Base-by-base conservation (phyloP, 805 yeast species). In the Tetrapisispora taiwanensis region DNA sequence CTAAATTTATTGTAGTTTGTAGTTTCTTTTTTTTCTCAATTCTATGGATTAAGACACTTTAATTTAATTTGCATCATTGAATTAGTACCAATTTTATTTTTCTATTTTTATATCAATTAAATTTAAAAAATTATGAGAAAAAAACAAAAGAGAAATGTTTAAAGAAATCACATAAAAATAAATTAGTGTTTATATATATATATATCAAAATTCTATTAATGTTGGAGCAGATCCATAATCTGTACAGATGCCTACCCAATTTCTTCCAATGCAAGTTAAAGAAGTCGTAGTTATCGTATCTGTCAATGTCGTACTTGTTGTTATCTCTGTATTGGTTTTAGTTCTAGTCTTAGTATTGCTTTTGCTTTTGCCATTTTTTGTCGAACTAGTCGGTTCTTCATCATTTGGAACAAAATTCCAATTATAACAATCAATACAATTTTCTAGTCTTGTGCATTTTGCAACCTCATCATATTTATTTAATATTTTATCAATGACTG, bases 401-500 rank as follows among this genome's bases (percentile, higher is more conserved):
- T 51, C 50, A 44, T 71, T 77, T 19, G 73, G 70, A 3, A 82
- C 76, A 60, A 75, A 88, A 41, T 79, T 73, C 97, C 97, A 89
- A 56, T 84, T 84, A 63, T 75, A 84, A 61, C 97, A 89, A 56
- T 89, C 97, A 44, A 80, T 73, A 60, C 97, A 89, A 0, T 92
- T 88, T 1, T 89, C 84, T 8, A 88, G 84, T 17, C 71, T 74
- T 15, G 66, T 69, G 59, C 97, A 90, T 30, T 60, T 59, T 0
- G 97, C 89, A 0, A 94, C 83, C 36, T 72, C 76, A 51, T 90
- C 87, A 61, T 89, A 88, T 3, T 67, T 73, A 54, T 71, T 59
- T 13, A 92, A 68, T 7, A 92, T 75, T 14, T 83, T 83, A 59
- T 86, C 95, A 42, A 92, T 86, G 3, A 92, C 95, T 0, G 88